These are phyloP conservation scores for Trypanosoma congolense DNA, from an alignment of 208 protist genomes.

Conservation along the genomic window DNA sequence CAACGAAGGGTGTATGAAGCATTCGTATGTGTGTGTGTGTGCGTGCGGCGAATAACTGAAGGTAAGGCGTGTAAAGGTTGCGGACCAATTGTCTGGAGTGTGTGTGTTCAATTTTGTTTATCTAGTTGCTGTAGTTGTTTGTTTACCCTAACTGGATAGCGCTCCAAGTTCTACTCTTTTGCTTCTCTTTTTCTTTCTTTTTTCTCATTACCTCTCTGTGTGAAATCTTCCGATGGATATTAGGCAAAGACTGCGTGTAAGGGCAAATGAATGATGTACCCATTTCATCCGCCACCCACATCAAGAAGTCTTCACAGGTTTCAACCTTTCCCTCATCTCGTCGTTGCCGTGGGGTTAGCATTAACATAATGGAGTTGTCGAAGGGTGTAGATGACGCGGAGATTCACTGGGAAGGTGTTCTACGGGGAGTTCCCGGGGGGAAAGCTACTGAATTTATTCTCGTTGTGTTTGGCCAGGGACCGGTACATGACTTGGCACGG, in stretches of 20 bases:
- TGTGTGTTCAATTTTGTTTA: no score
- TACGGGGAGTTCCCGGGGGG: background rate
- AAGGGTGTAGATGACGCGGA: background rate
- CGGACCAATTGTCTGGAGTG: no score
- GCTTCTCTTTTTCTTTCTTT: background rate
- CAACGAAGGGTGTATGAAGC: no score
- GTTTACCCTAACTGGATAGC: no score
- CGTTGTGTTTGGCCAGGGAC: slow-evolving; percentile 16
- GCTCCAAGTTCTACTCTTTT: background rate
- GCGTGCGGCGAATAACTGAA: background rate
- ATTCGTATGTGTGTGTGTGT: background rate
- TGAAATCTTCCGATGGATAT: no score
- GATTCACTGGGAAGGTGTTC: background rate
- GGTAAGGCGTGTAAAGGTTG: background rate
- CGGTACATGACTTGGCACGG: background rate
- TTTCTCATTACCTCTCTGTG: background rate
- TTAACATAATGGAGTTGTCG: slow-evolving; percentile 20
- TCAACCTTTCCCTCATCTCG: background rate
- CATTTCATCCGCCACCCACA: slow-evolving; percentile 2
- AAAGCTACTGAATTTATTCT: background rate
- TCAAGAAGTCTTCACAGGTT: slow-evolving; percentile 3
- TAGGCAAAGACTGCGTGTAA: background rate
- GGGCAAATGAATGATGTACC: slow-evolving; percentile 6
- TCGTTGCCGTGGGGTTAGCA: slow-evolving; percentile 9
- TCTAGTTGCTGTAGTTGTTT: no score